Percentiles rank a stretch among this genome's conserved stretches.
phyloP scores from a whole-genome alignment of 2,329 filamentous ascomycete species.

The Cladophialophora carrionii region DNA sequence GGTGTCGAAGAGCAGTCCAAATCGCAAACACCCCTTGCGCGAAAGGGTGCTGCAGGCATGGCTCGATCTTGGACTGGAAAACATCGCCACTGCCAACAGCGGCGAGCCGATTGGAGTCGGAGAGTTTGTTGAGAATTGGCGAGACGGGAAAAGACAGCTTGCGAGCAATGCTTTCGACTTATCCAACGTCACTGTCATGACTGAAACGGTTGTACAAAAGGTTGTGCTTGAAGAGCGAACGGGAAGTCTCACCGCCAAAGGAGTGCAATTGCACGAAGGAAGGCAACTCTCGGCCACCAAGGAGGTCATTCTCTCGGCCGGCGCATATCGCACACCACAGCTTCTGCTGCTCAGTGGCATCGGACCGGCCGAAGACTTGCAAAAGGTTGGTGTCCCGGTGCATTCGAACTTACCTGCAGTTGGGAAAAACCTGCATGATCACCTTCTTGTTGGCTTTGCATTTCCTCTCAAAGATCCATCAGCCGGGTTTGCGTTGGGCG shows the following conservation, averaged over 20 bases:
- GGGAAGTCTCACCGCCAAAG: constrained; percentile 33
- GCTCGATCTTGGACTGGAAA: constrained; percentile 41
- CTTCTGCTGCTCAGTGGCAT: constrained; percentile 67
- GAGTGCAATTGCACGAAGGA: constrained; percentile 40
- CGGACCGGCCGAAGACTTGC: constrained; percentile 59
- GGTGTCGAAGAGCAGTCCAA: constrained; percentile 38
- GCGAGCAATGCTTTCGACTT: constrained; percentile 40
- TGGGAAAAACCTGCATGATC: constrained; percentile 67
- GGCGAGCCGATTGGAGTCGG: constrained; percentile 41
- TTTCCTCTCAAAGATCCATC: constrained; percentile 21
- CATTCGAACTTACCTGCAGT: constrained; percentile 63
- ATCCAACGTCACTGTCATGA: constrained; percentile 37
- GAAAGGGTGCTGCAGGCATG: constrained; percentile 46
- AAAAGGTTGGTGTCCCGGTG: constrained; percentile 56
- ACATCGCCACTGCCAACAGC: constrained; percentile 38
- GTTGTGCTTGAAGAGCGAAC: constrained; percentile 36
- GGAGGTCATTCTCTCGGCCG: constrained; percentile 54
- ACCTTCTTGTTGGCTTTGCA: constrained; percentile 20
- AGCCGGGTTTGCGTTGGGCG: constrained; percentile 44
- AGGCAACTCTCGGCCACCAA: constrained; percentile 44
- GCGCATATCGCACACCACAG: constrained; percentile 67
- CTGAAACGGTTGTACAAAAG: constrained; percentile 36
- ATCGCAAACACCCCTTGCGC: constrained; percentile 47
- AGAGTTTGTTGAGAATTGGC: constrained; percentile 42
- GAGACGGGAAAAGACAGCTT: constrained; percentile 40